phyloP scores from a whole-genome alignment of 106 monocot species.

The Dendrobium huoshanense region DNA sequence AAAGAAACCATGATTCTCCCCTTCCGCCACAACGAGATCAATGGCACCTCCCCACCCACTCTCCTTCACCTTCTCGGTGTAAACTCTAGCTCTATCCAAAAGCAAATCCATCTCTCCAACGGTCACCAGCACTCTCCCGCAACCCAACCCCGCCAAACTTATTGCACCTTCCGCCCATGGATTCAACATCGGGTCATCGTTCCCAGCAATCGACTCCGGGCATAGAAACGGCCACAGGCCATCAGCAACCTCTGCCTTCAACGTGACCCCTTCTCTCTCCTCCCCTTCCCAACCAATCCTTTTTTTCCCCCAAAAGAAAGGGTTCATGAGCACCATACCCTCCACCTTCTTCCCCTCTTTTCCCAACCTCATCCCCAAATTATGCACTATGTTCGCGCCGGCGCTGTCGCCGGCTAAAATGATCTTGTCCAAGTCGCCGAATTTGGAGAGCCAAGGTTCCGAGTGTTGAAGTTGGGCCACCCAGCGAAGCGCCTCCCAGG shows the following conservation, averaged over 20 bases:
- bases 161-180: conserved; percentile 5
- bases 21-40: conserved; percentile 10
- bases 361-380: conserved; percentile 18
- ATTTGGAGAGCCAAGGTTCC: conserved; percentile 28
- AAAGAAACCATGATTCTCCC: conserved; percentile 19
- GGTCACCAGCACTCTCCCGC: conserved; percentile 21
- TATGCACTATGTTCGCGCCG: conserved; percentile 28
- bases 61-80: conserved; percentile 8
- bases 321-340: conserved; percentile 19
- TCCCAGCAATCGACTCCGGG: background rate
- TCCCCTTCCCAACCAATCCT: background rate
- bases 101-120: conserved; percentile 14
- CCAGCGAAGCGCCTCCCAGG: conserved; percentile 19
- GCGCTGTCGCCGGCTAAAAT: conserved; percentile 47
- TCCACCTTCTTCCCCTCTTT: background rate
- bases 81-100: conserved; percentile 11
- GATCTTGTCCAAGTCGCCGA: conserved; percentile 27
- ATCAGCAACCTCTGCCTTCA: background rate
- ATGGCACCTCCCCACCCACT: conserved; percentile 2
- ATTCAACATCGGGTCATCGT: conserved; percentile 4
- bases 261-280: background rate
- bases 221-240: background rate
- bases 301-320: conserved; percentile 11
- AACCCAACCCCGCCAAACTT: conserved; percentile 7
- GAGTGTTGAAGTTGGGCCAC: conserved; percentile 17